Evolutionary conservation across 1,284 basidiomycete genomes (phyloP).

Genomic region (Dichomitus squalens): DNA sequence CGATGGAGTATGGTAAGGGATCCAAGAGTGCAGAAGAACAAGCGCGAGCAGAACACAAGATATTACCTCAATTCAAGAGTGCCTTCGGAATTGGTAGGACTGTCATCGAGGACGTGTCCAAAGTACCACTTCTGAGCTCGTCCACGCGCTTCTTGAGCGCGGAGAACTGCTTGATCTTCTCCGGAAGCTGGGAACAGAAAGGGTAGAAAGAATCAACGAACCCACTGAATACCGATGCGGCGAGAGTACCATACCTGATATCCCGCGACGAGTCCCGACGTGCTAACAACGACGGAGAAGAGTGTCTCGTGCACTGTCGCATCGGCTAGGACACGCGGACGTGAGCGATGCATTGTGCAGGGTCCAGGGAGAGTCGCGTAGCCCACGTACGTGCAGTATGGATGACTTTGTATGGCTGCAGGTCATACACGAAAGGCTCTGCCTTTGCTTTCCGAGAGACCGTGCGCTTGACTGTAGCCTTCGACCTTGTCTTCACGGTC

Average conservation of each 20-base stretch:
- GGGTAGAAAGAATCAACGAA: not conserved
- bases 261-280: slow-evolving; percentile 64
- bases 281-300: slow-evolving; percentile 68
- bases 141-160: slow-evolving; percentile 30
- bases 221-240: not conserved
- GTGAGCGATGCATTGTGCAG: not conserved
- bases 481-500: not conserved
- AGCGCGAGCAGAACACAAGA: too few species aligned
- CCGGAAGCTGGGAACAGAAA: slow-evolving; percentile 32
- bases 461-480: not conserved
- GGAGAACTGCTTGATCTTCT: slow-evolving; percentile 34
- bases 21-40: too few species aligned
- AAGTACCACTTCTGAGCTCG: slow-evolving; percentile 24
- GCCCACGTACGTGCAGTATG: slow-evolving; percentile 24
- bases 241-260: slow-evolving; percentile 51
- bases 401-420: slow-evolving; percentile 56
- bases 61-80: not conserved
- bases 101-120: slow-evolving; percentile 30
- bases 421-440: slow-evolving; percentile 24
- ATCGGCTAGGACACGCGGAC: not conserved
- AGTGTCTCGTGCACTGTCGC: slow-evolving; percentile 48
- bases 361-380: not conserved
- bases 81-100: slow-evolving; percentile 9
- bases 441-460: not conserved
- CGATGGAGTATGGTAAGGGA: too few species aligned